These are phyloP conservation scores for Neocallimastix lanati DNA, from an alignment of 192 early-diverging fungal species.

Conservation along the genomic window DNA sequence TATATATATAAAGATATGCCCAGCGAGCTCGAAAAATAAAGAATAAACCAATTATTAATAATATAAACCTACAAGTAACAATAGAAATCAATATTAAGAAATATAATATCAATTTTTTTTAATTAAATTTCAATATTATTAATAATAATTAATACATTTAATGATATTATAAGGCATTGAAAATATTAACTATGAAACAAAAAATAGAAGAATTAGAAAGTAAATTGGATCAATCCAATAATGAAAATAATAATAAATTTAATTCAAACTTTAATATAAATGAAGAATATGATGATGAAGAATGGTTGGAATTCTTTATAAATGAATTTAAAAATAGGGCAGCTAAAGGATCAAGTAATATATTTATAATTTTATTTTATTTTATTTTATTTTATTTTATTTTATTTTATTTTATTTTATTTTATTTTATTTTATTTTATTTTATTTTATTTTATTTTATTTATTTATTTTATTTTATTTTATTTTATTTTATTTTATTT, in stretches of 20 bases:
- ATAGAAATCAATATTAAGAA: too few species aligned
- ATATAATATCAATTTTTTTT: too few species aligned
- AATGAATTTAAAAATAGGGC: background rate
- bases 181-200: constrained; percentile 11
- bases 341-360: background rate
- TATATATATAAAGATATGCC: too few species aligned
- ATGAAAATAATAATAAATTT: background rate
- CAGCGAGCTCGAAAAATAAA: constrained; percentile 28
- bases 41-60: constrained; percentile 26
- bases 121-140: too few species aligned
- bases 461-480: too few species aligned
- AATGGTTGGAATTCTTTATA: background rate
- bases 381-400: too few species aligned
- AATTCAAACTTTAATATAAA: background rate
- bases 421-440: too few species aligned
- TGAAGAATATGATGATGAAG: background rate
- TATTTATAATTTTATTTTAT: too few species aligned
- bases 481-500: too few species aligned
- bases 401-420: too few species aligned
- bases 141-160: too few species aligned
- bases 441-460: too few species aligned
- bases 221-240: background rate
- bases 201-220: constrained; percentile 13
- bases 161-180: constrained; percentile 10
- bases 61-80: constrained; percentile 5